Base-by-base conservation (phyloP, 805 yeast genomes). In the Isabelozyma pseudorhagii region DNA sequence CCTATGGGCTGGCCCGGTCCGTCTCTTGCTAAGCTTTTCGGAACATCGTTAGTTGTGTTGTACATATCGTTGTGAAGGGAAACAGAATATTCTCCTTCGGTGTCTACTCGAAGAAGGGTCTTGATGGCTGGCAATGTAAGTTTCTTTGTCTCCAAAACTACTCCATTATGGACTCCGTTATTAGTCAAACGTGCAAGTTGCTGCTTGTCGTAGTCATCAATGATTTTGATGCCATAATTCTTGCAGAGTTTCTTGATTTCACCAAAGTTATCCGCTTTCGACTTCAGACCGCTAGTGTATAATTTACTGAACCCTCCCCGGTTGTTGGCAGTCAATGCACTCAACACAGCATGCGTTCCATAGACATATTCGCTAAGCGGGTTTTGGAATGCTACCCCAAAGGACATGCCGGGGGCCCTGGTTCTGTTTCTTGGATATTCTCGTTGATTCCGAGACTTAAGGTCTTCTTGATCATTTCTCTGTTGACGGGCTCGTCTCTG, bases 81-180 rank as follows among this genome's bases (percentile, higher is more conserved):
- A 7, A 64, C 47, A 7, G 52, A 47, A 47, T 66, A 69, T 15
- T 49, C 47, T 13, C 53, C 53, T 21, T 59, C 56, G 9, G 50
- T 52, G 1, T 74, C 77, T 36, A 78, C 58, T 40, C 46, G 50
- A 40, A 52, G 51, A 42, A 42, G 21, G 8, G 17, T 14, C 3
- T 28, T 21, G 10, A 60, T 64, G 46, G 47, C 64, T 50, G 54
- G 75, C 52, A 52, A 71, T 57, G 46, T 66, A 54, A 85, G 58
- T 7, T 83, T 81, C 53, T 80, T 80, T 0, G 93, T 79, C 59
- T 86, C 89, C 45, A 89, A 61, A 1, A 87, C 93, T 27, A 83
- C 75, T 14, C 93, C 93, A 64, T 91, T 90, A 68, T 90, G 96
- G 10, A 87, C 89, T 6, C 84, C 92, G 56, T 83, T 80, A 28